These are phyloP conservation scores for Lactuca sativa DNA, from an alignment of 129 eudicot species.

Conservation along the genomic window DNA sequence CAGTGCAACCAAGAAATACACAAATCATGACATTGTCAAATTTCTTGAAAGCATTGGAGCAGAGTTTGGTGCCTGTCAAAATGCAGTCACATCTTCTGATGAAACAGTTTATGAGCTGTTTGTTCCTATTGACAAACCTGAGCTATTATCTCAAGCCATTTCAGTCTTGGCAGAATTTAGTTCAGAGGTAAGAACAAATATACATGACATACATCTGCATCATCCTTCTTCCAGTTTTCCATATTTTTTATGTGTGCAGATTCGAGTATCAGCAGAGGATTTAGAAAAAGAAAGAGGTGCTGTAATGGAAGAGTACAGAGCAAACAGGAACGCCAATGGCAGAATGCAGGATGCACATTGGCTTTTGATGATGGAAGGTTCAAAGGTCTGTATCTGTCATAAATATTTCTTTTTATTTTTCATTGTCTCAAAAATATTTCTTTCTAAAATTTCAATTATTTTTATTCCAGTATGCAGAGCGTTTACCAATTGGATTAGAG, in stretches of 20 bases:
- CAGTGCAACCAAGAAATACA: constrained; percentile 88
- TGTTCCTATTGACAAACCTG: constrained; percentile 95
- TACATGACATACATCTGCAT: background rate
- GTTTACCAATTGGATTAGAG: constrained; percentile 87
- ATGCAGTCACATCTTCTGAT: constrained; percentile 84
- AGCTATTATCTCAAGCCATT: constrained; percentile 81
- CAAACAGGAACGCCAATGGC: constrained; percentile 78
- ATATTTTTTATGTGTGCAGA: constrained; percentile 37
- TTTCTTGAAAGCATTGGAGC: constrained; percentile 98
- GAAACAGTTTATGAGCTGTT: constrained; percentile 93
- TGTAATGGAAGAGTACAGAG: constrained; percentile 91
- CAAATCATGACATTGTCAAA: constrained; percentile 88
- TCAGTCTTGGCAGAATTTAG: constrained; percentile 89
- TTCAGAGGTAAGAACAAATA: constrained; percentile 54
- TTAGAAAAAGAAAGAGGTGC: constrained; percentile 95
- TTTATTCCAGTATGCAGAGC: constrained; percentile 79
- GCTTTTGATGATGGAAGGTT: constrained; percentile 88
- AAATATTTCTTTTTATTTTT: constrained; percentile 6
- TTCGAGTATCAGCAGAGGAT: constrained; percentile 77
- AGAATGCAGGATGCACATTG: constrained; percentile 94
- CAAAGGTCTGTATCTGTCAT: constrained; percentile 54
- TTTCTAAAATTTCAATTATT: background rate
- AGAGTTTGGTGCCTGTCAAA: constrained; percentile 95
- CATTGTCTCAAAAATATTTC: background rate
- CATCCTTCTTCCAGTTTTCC: constrained; percentile 7